Evolutionary conservation across 1,139 yeast species (phyloP), one percentile per base, ranked within the genome.

Genomic region (Pichia sp.): DNA sequence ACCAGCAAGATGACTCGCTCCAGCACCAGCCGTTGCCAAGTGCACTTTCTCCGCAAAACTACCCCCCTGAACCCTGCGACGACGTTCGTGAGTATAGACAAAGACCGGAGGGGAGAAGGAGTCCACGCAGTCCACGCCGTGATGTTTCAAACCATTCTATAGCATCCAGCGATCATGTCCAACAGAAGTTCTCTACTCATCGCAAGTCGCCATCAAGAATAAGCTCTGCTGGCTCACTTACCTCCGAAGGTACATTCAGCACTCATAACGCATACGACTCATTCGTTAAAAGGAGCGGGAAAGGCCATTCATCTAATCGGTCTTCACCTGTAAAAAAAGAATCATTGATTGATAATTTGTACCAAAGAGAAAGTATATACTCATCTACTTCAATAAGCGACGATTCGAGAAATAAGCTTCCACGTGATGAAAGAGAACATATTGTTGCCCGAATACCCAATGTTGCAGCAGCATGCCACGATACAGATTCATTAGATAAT

Each of bases 401-500:
- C n/a, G 17, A 42, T 12, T 50, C 43, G 1, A 41, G 49, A 30
- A 46, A 46, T 16, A 34, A 30, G 9, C 4, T 30, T 14, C 48
- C 48, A 31, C 33, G n/a, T 34, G 38, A n/a, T 2, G 41, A 46
- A 14, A 10, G 14, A 12, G 16, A 16, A 27, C n/a, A 14, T 7
- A 41, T 36, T 12, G 49, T 48, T 7, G 58, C 61, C 20, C 51
- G 36, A 31, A 40, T 58, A 14, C 66, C 66, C 3, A 49, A 55
- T 9, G 55, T 62, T 10, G 55, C 49, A 10, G 29, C 41, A 8
- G 27, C 24, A 3, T 46, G 34, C 17, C 16, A 12, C 8, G 49
- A 46, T 46, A 4, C 29, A 34, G 42, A 46, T 34, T 16, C 16
- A 24, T 60, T 59, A 12, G 58, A 50, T 9, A 16, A 27, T 14